These are phyloP conservation scores for Boletus edulis DNA, from an alignment of 768 basidiomycete genomes.

Conservation along the genomic window DNA sequence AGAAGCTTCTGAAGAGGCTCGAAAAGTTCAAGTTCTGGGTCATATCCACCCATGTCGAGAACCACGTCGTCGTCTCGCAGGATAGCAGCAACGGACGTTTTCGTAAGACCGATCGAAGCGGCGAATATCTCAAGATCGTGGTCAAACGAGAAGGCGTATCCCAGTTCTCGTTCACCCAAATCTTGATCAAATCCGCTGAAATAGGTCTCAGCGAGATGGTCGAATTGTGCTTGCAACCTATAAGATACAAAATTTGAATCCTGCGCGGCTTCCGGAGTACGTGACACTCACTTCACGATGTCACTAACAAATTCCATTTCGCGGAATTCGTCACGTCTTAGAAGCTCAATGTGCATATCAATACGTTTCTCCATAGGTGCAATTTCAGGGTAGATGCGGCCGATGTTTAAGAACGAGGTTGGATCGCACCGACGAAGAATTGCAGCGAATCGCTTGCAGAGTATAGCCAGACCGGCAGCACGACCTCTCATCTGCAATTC, in stretches of 20 bases:
- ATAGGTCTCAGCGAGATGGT: conserved; percentile 87
- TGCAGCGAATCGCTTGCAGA: conserved; percentile 89
- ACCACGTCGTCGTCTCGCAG: conserved; percentile 77
- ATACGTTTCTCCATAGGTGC: conserved; percentile 87
- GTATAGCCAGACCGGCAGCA: conserved; percentile 72
- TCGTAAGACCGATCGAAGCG: conserved; percentile 85
- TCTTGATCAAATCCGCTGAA: conserved; percentile 84
- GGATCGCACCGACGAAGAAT: conserved; percentile 79
- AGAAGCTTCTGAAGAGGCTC: conserved; percentile 79
- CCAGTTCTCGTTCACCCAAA: conserved; percentile 85
- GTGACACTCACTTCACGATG: conserved; percentile 68
- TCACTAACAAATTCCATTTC: conserved; percentile 94
- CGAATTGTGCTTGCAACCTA: conserved; percentile 91
- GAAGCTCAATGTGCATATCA: conserved; percentile 85
- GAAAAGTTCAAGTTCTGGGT: conserved; percentile 74
- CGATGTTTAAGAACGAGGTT: conserved; percentile 82
- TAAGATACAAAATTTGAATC: neutral
- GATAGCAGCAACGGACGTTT: conserved; percentile 76
- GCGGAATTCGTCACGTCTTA: conserved; percentile 86
- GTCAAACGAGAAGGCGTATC: conserved; percentile 79
- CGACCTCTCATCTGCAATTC: conserved; percentile 72
- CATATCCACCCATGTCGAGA: conserved; percentile 70
- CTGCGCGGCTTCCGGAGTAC: neutral
- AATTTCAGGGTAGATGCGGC: conserved; percentile 80
- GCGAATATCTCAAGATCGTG: conserved; percentile 92